Percentiles rank a stretch among this genome's conserved stretches.
phyloP scores from a whole-genome alignment of 2,329 filamentous ascomycete species.

The Cladosporium sp. region DNA sequence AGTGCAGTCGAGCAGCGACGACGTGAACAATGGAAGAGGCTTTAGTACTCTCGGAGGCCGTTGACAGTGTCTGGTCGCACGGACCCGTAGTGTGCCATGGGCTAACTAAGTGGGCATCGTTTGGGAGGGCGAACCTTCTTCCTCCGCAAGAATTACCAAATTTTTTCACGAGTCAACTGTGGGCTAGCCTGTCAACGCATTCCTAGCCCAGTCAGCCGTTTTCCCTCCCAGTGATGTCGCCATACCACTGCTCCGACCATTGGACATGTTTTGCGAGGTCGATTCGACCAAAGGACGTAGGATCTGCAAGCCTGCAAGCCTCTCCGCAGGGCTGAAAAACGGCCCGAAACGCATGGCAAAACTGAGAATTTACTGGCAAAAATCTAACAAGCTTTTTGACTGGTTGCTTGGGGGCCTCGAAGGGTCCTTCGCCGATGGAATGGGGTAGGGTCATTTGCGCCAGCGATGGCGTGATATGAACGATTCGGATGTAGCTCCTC shows the following conservation, averaged over 20 bases:
- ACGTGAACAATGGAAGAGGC: constrained; percentile 8
- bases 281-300: not conserved
- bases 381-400: constrained; percentile 7
- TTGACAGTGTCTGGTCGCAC: constrained; percentile 14
- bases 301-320: not conserved
- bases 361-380: constrained; percentile 4
- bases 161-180: constrained; percentile 1
- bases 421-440: not conserved
- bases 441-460: constrained; percentile 10
- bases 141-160: constrained; percentile 9
- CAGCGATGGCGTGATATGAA: constrained; percentile 10
- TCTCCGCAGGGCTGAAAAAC: not conserved
- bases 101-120: constrained; percentile 6
- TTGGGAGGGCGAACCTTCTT: not conserved
- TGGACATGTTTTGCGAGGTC: not conserved
- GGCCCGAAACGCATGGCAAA: constrained; percentile 1
- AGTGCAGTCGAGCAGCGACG: not conserved
- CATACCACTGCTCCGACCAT: not conserved
- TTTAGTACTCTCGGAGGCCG: constrained; percentile 13
- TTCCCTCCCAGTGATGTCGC: not conserved
- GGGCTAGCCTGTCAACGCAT: constrained; percentile 2
- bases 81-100: constrained; percentile 16
- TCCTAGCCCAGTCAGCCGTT: not conserved
- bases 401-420: constrained; percentile 2
- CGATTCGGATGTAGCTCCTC: not conserved